Evolutionary conservation across 495 filamentous ascomycete species (phyloP), one percentile per base, ranked within the genome.

Genomic region (Penicillium argentinense): DNA sequence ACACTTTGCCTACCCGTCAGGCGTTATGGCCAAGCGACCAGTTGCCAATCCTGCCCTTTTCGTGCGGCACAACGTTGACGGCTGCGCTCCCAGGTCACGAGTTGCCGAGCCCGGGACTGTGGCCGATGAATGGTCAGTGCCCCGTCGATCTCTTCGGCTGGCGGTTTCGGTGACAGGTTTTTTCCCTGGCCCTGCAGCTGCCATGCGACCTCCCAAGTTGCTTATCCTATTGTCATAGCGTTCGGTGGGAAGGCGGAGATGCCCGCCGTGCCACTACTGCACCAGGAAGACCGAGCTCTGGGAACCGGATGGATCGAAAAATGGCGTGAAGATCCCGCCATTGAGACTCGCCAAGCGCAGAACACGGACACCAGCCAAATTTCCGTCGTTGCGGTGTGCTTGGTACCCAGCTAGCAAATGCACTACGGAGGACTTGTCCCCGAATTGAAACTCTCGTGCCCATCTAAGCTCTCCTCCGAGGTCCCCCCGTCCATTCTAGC

Each of bases 401-500:
- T 28, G n/a, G n/a, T n/a, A n/a, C n/a, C n/a, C n/a, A n/a, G n/a
- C n/a, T n/a, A n/a, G n/a, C n/a, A n/a, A n/a, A n/a, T n/a, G n/a
- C n/a, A n/a, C n/a, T n/a, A n/a, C n/a, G n/a, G n/a, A n/a, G n/a
- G n/a, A n/a, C n/a, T n/a, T n/a, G n/a, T 16, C 12, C 28, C 23
- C 29, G 36, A 37, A 45, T 36, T 40, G 21, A 48, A 56, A 50
- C 43, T 42, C 40, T 52, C 44, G n/a, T 39, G 32, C 47, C 26
- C 45, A 49, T 54, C 47, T 49, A 60, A 57, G 56, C 49, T 59
- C 52, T 42, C n/a, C 44, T 34, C 51, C 45, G 49, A 53, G 46
- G 27, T 4, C 14, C 25, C 17, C 48, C 45, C 34, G 44, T 32
- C n/a, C 42, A 41, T 52, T 57, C 42, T 63, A 60, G 59, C 53